phyloP scores from a whole-genome alignment of 2,329 filamentous ascomycete species.

The Pestalotiopsis sp. region DNA sequence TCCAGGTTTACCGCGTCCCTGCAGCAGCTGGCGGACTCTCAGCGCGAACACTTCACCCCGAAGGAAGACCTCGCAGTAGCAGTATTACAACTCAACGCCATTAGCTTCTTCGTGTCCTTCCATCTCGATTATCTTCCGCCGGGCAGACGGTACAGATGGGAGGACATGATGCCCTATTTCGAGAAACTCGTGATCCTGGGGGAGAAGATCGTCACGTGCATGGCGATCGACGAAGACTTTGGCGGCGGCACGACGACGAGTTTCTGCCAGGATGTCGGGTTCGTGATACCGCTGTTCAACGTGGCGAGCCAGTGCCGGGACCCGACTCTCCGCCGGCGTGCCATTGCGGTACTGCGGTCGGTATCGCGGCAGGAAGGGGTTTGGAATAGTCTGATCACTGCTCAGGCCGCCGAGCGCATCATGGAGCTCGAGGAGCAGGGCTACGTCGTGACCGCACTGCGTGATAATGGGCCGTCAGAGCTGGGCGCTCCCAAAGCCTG shows the following conservation, averaged over 20 bases:
- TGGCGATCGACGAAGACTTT: background rate
- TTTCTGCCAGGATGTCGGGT: constrained; percentile 14
- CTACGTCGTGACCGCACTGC: background rate
- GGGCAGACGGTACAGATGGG: background rate
- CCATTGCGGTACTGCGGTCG: constrained; percentile 11
- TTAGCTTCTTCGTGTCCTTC: constrained; percentile 6
- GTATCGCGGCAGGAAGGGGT: constrained; percentile 13
- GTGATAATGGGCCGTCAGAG: background rate
- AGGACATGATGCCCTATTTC: constrained; percentile 6
- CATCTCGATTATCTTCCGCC: constrained; percentile 9
- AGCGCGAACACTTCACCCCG: background rate
- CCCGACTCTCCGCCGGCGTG: background rate
- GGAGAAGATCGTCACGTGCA: constrained; percentile 8
- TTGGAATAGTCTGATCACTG: constrained; percentile 11
- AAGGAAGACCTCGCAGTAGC: constrained; percentile 1
- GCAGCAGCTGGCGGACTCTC: background rate
- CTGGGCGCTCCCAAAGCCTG: background rate
- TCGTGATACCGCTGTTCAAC: constrained; percentile 13
- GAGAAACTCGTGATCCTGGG: constrained; percentile 1
- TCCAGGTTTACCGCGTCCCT: background rate
- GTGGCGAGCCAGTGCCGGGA: constrained; percentile 12
- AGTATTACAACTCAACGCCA: constrained; percentile 11
- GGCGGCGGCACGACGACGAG: background rate
- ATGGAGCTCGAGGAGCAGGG: constrained; percentile 9
- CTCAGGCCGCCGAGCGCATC: constrained; percentile 12